These are phyloP conservation scores for Oryza nivara DNA, from an alignment of 176 grass and related monocot genomes.

Conservation along the genomic window DNA sequence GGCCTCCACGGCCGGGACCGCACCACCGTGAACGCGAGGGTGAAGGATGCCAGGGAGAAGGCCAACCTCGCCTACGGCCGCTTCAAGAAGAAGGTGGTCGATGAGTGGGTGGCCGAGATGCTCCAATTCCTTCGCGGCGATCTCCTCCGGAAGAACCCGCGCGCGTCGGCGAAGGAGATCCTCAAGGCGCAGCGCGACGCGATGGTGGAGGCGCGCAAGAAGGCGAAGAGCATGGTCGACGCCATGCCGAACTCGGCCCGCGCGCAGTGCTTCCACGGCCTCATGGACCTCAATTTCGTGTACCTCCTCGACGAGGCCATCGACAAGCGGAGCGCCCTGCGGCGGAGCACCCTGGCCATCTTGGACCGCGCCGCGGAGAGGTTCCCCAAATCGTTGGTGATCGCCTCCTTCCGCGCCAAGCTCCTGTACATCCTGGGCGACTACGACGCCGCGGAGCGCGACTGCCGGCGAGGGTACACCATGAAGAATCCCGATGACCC, in stretches of 20 bases:
- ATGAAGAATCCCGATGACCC: conserved; percentile 36
- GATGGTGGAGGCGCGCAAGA: background rate
- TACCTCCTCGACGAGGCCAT: conserved; percentile 36
- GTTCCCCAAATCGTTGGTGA: conserved; percentile 24
- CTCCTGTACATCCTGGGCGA: conserved; percentile 41
- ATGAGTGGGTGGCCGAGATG: background rate
- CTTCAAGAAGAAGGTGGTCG: conserved; percentile 16
- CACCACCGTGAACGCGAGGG: background rate
- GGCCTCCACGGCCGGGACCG: conserved; percentile 2
- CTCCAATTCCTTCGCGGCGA: background rate
- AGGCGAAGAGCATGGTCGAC: conserved; percentile 7
- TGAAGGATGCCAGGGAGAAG: background rate
- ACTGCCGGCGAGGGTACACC: conserved; percentile 26
- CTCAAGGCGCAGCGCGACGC: background rate
- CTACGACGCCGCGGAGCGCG: conserved; percentile 26
- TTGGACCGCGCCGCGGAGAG: background rate
- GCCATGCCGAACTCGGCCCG: conserved; percentile 18
- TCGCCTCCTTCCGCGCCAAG: conserved; percentile 35
- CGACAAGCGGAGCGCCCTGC: conserved; percentile 41
- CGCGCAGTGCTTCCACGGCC: conserved; percentile 23
- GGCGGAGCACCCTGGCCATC: conserved; percentile 25
- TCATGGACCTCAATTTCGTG: conserved; percentile 41
- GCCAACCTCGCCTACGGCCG: background rate
- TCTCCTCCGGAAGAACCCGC: no score
- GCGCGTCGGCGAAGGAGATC: background rate